Evolutionary conservation across 2,329 filamentous ascomycete species (phyloP).

Genomic region (Hypoxylon sp.): DNA sequence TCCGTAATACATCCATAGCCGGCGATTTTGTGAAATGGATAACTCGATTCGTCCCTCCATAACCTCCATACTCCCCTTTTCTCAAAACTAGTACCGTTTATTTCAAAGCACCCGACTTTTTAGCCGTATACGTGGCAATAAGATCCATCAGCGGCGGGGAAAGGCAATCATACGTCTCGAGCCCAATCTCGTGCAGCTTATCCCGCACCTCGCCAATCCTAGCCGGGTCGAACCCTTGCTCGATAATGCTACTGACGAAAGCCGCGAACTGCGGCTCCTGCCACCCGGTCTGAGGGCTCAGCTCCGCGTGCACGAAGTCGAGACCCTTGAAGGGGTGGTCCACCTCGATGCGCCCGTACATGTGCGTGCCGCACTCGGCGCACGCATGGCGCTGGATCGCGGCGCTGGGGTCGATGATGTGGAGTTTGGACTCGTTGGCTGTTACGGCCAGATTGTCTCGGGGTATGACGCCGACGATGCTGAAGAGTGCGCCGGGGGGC

Average conservation of each 20-base stretch:
- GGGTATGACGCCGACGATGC: constrained; percentile 73
- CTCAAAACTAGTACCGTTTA: neutral
- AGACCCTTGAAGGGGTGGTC: constrained; percentile 77
- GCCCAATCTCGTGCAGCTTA: constrained; percentile 67
- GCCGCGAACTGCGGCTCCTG: constrained; percentile 79
- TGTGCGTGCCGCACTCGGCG: constrained; percentile 71
- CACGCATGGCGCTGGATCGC: constrained; percentile 74
- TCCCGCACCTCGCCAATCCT: constrained; percentile 69
- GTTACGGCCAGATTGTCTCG: constrained; percentile 68
- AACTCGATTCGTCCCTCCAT: neutral
- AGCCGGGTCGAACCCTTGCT: constrained; percentile 73
- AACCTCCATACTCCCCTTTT: constrained; percentile 3
- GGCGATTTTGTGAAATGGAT: neutral
- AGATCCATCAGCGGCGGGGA: constrained; percentile 75
- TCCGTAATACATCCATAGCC: neutral
- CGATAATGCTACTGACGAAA: constrained; percentile 77
- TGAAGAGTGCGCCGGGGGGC: constrained; percentile 74
- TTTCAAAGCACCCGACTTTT: constrained; percentile 58
- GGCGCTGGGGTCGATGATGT: constrained; percentile 68
- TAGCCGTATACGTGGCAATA: constrained; percentile 68
- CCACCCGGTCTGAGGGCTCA: constrained; percentile 69
- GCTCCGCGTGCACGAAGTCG: constrained; percentile 77
- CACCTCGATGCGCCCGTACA: constrained; percentile 75
- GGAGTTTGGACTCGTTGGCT: constrained; percentile 70
- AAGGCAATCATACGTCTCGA: constrained; percentile 75